Evolutionary conservation across 805 yeast genomes (phyloP).

Genomic region (Candida ipomoeae): DNA sequence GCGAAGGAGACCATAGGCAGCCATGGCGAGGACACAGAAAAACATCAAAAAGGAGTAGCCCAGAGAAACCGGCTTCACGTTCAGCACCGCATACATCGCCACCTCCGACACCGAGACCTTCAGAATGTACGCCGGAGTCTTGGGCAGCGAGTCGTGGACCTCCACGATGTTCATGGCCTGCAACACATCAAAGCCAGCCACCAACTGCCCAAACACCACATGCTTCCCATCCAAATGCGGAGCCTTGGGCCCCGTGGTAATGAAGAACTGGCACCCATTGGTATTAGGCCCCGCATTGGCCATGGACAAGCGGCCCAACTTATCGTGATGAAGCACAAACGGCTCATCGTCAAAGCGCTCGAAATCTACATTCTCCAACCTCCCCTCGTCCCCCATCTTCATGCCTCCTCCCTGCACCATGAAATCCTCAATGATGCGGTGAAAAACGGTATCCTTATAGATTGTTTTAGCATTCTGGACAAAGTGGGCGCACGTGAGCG

Average conservation of each 20-base stretch:
- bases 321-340: constrained; percentile 23
- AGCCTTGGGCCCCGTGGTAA: constrained; percentile 16
- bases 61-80: constrained; percentile 5
- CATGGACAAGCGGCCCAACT: constrained; percentile 31
- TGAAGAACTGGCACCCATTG: constrained; percentile 24
- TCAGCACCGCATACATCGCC: constrained; percentile 1
- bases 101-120: constrained; percentile 3
- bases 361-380: constrained; percentile 22
- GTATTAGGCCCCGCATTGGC: constrained; percentile 24
- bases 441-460: constrained; percentile 23
- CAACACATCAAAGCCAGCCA: constrained; percentile 20
- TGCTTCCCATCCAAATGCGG: constrained; percentile 21
- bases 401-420: constrained; percentile 40
- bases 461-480: constrained; percentile 26
- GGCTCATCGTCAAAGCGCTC: constrained; percentile 27
- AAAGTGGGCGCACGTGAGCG: constrained; percentile 33
- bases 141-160: constrained; percentile 8
- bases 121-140: constrained; percentile 7
- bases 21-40: constrained; percentile 5
- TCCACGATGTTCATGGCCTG: constrained; percentile 11
- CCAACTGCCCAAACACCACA: constrained; percentile 27
- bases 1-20: constrained; percentile 5
- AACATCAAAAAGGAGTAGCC: constrained; percentile 14
- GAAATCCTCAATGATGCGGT: constrained; percentile 33
- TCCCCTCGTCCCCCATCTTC: constrained; percentile 7